Conservation (phyloP, 2,329 filamentous ascomycete genomes). For the Talaromyces pinophilus region DNA sequence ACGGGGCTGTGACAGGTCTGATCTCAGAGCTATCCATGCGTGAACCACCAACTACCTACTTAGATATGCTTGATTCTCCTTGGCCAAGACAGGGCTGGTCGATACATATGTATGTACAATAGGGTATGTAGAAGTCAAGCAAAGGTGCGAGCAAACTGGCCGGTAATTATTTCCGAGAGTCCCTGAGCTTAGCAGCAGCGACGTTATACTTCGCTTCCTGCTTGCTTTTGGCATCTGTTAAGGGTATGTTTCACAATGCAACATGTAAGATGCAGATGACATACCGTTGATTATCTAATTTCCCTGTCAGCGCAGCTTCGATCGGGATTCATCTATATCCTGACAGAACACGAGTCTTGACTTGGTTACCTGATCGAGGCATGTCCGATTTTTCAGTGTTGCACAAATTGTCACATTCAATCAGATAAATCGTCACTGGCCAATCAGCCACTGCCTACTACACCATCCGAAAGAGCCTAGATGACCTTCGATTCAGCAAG, state of each 20-base stretch:
- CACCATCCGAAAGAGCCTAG: background rate
- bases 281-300: background rate
- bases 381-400: background rate
- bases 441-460: background rate
- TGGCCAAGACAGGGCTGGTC: background rate
- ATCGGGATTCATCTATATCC: background rate
- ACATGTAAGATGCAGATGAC: conserved; percentile 7
- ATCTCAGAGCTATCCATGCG: conserved; percentile 5
- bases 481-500: background rate
- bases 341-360: background rate
- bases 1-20: background rate
- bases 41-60: background rate
- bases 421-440: background rate
- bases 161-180: conserved; percentile 3
- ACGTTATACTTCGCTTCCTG: background rate
- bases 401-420: background rate
- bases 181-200: background rate
- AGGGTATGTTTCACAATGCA: conserved; percentile 4
- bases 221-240: background rate
- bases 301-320: background rate
- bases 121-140: background rate
- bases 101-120: background rate
- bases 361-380: background rate
- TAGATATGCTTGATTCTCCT: background rate
- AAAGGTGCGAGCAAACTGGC: background rate